These are phyloP conservation scores for Berkeleyomyces rouxiae DNA, from an alignment of 2,329 filamentous ascomycete genomes.

Conservation along the genomic window DNA sequence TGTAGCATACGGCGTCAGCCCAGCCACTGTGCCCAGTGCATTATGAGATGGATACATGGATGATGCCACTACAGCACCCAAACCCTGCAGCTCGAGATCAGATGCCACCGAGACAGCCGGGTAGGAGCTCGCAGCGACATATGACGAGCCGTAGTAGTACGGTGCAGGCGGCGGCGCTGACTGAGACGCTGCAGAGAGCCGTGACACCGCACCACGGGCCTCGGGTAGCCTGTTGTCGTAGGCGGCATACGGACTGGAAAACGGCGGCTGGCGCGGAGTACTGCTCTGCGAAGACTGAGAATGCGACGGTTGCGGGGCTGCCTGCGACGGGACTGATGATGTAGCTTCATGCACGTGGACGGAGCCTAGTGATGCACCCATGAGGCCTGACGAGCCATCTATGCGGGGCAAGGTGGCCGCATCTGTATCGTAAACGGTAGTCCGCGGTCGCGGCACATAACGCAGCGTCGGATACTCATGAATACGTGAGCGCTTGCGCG, in stretches of 20 bases:
- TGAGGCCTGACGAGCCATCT: constrained; percentile 2
- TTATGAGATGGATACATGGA: constrained; percentile 12
- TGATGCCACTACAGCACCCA: constrained; percentile 5
- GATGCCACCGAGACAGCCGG: constrained; percentile 10
- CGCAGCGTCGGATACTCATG: constrained; percentile 12
- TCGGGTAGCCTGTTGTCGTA: constrained; percentile 9
- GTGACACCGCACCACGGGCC: constrained; percentile 3
- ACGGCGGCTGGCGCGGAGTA: constrained; percentile 9
- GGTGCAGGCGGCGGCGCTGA: background rate
- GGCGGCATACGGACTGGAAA: constrained; percentile 7
- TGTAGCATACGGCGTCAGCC: constrained; percentile 2
- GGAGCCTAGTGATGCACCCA: background rate
- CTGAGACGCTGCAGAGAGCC: constrained; percentile 1
- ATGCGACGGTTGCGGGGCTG: background rate
- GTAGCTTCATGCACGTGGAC: background rate
- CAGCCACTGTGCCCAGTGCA: background rate
- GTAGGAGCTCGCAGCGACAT: constrained; percentile 10
- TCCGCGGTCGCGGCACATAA: constrained; percentile 9
- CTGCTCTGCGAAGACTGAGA: constrained; percentile 13
- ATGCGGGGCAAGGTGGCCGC: constrained; percentile 8
- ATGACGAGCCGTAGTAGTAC: constrained; percentile 11
- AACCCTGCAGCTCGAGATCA: constrained; percentile 4
- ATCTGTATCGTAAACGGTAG: constrained; percentile 12
- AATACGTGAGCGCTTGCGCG: constrained; percentile 26
- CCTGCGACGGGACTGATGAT: background rate